These are phyloP conservation scores for Neoscytalidium dimidiatum DNA, from an alignment of 2,329 filamentous ascomycete species.

Conservation along the genomic window DNA sequence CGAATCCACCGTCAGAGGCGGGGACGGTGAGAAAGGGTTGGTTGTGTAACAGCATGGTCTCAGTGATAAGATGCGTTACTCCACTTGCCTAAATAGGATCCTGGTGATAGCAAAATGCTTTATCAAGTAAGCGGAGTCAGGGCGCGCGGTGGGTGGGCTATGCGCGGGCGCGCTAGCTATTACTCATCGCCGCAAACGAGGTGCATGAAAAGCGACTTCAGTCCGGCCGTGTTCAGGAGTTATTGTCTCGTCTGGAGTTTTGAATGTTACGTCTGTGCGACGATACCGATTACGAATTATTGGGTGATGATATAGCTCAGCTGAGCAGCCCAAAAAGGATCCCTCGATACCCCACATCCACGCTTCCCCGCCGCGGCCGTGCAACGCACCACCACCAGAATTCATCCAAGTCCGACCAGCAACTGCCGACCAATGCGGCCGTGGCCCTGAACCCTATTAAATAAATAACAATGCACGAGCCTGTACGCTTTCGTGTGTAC, in stretches of 20 bases:
- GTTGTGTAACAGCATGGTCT: not conserved
- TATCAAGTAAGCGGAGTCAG: not conserved
- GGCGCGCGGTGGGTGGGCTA: not conserved
- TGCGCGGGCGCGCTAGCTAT: not conserved
- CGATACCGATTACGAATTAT: not conserved
- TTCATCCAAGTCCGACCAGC: not conserved
- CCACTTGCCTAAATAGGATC: not conserved
- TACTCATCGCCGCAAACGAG: not conserved
- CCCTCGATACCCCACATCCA: conserved; percentile 4
- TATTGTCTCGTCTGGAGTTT: not conserved
- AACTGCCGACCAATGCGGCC: conserved; percentile 4
- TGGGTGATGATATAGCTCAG: not conserved
- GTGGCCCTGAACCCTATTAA: not conserved
- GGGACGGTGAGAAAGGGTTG: not conserved
- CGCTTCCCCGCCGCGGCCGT: conserved; percentile 2
- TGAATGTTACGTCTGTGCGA: not conserved
- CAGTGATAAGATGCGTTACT: not conserved
- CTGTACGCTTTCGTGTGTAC: not conserved
- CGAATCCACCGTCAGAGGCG: too few relatives aligned
- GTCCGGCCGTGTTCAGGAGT: not conserved
- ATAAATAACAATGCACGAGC: not conserved
- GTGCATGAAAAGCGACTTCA: not conserved
- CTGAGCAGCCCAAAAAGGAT: not conserved
- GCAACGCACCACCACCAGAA: not conserved
- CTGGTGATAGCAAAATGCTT: not conserved